phyloP scores from a whole-genome alignment of 2,329 filamentous ascomycete species.

The Ophiostoma populinum region DNA sequence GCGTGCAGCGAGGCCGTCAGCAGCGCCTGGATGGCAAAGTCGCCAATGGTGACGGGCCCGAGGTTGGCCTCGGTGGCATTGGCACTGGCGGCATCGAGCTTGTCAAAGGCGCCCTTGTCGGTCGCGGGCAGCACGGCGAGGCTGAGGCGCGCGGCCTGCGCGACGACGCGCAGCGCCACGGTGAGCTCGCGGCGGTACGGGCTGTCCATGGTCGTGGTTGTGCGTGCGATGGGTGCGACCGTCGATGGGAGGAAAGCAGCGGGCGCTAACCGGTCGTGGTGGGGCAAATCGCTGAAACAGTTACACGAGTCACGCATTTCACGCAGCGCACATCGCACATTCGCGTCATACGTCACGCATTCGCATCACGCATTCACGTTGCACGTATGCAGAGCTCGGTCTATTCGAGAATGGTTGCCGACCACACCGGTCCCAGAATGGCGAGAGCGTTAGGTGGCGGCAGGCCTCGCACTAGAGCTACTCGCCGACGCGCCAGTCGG shows the following conservation, averaged over 20 bases:
- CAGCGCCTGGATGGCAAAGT: constrained; percentile 41
- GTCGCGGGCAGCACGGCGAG: constrained; percentile 27
- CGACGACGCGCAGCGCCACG: constrained; percentile 25
- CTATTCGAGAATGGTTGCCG: no score
- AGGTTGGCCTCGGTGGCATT: constrained; percentile 37
- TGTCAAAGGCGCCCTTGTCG: constrained; percentile 28
- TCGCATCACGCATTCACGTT: no score
- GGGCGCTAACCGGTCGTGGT: neutral
- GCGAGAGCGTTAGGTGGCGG: no score
- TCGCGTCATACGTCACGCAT: no score
- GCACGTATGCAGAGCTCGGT: no score
- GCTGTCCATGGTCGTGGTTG: constrained; percentile 13
- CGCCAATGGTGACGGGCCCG: constrained; percentile 39
- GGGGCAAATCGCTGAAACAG: no score
- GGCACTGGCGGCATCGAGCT: constrained; percentile 12
- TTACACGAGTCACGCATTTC: no score
- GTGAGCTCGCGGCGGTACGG: constrained; percentile 25
- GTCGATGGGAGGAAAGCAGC: neutral
- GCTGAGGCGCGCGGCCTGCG: constrained; percentile 30
- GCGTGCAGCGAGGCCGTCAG: constrained; percentile 30
- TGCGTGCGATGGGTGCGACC: neutral
- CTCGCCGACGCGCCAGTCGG: no score
- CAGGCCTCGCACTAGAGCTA: no score
- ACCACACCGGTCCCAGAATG: no score
- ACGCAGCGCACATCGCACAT: no score